Percentiles rank a stretch among this genome's conserved stretches.
Evolutionary conservation across 805 yeast genomes (phyloP).

Genomic region (Candida endomychidarum): DNA sequence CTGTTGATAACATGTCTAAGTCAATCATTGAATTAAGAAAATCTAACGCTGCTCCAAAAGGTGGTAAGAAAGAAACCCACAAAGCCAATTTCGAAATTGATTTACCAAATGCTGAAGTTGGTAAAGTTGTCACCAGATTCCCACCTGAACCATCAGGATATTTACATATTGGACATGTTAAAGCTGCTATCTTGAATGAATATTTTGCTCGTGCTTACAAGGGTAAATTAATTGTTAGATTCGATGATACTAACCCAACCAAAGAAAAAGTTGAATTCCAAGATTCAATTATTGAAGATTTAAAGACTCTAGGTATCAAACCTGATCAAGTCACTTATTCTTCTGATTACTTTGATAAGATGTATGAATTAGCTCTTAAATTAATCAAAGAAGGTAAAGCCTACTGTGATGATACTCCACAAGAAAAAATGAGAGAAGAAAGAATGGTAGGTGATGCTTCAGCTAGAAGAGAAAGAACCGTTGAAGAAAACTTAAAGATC

Average conservation of each 20-base stretch:
- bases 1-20: constrained; percentile 65
- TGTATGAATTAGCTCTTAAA: constrained; percentile 84
- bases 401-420: constrained; percentile 94
- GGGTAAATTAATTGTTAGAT: constrained; percentile 94
- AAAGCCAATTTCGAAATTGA: constrained; percentile 95
- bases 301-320: constrained; percentile 84
- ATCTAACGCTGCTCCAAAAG: constrained; percentile 40
- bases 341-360: constrained; percentile 87
- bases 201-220: constrained; percentile 94
- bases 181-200: constrained; percentile 95
- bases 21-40: constrained; percentile 74
- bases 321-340: constrained; percentile 89
- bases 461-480: constrained; percentile 85
- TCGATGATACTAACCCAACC: constrained; percentile 97
- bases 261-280: constrained; percentile 95
- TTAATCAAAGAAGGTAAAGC: constrained; percentile 96
- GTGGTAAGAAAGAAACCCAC: constrained; percentile 80
- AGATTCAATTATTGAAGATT: constrained; percentile 91
- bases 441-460: constrained; percentile 97
- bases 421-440: constrained; percentile 96
- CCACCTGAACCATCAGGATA: constrained; percentile 99
- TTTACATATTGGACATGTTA: constrained; percentile 98
- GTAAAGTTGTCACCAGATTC: constrained; percentile 97
- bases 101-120: constrained; percentile 85
- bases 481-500: constrained; percentile 85